Conservation (phyloP, 2,329 filamentous ascomycete species). For the Ophidiomyces ophidiicola region DNA sequence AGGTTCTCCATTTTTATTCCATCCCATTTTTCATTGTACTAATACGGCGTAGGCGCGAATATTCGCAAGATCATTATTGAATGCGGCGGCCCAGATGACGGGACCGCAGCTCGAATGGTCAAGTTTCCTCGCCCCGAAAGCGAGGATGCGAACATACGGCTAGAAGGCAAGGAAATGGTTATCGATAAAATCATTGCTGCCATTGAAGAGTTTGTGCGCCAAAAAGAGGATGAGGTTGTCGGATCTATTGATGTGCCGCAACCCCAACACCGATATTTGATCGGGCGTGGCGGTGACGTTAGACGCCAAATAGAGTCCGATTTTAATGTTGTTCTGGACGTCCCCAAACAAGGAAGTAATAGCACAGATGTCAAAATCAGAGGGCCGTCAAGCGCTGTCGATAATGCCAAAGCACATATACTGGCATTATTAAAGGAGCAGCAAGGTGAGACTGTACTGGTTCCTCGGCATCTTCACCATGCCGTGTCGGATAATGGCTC, state of each 20-base stretch:
- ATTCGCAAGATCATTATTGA: constrained; percentile 75
- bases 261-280: constrained; percentile 81
- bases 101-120: constrained; percentile 74
- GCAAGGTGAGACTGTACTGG: constrained; percentile 72
- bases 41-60: constrained; percentile 54
- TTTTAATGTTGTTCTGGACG: constrained; percentile 77
- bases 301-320: constrained; percentile 74
- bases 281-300: constrained; percentile 80
- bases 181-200: constrained; percentile 79
- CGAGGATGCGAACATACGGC: constrained; percentile 68
- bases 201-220: constrained; percentile 68
- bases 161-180: constrained; percentile 72
- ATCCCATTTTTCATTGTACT: constrained; percentile 21
- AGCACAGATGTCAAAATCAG: constrained; percentile 77
- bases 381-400: constrained; percentile 65
- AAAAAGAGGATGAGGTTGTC: constrained; percentile 71
- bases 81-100: constrained; percentile 81
- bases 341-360: constrained; percentile 76
- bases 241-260: constrained; percentile 70
- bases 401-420: constrained; percentile 79
- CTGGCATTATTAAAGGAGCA: constrained; percentile 64
- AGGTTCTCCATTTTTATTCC: constrained; percentile 33
- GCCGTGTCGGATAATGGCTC: constrained; percentile 69
- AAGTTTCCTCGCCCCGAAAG: constrained; percentile 87
- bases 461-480: constrained; percentile 76